A percentile compares a stretch with the other conserved stretches of the same genome.
phyloP scores from a whole-genome alignment of 495 filamentous ascomycete species.

The Talaromyces nanjingensis region DNA sequence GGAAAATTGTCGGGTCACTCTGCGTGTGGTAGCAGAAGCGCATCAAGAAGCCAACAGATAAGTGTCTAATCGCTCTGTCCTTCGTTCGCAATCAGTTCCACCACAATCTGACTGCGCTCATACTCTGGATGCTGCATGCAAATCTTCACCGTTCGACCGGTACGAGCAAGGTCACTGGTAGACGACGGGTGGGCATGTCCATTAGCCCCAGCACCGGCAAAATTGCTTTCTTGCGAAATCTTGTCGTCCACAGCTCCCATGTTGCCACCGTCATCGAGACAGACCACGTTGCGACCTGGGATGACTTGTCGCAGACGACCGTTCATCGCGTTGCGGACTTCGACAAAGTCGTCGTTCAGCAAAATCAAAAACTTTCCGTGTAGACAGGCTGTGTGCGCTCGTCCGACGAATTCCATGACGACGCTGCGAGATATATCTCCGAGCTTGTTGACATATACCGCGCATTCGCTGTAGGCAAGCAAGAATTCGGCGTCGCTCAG shows the following conservation, averaged over 20 bases:
- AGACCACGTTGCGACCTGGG: conserved; percentile 76
- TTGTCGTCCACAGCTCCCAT: conserved; percentile 26
- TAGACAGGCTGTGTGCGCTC: conserved; percentile 77
- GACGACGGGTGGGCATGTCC: conserved; percentile 15
- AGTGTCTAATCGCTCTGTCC: conserved; percentile 64
- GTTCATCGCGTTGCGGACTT: conserved; percentile 95
- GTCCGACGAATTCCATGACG: conserved; percentile 96
- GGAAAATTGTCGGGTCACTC: too few species aligned
- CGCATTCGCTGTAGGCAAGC: conserved; percentile 89
- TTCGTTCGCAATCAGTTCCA: conserved; percentile 91
- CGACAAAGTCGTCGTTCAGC: conserved; percentile 87
- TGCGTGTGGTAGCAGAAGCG: too few species aligned
- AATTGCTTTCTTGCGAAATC: conserved; percentile 14
- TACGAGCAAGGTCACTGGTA: conserved; percentile 9
- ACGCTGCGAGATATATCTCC: conserved; percentile 87
- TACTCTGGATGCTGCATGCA: conserved; percentile 91
- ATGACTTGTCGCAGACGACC: conserved; percentile 91
- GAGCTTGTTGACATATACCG: conserved; percentile 96
- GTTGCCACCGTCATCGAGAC: conserved; percentile 77
- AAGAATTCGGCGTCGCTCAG: conserved; percentile 89
- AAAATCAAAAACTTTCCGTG: conserved; percentile 69
- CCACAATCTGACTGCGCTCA: conserved; percentile 71
- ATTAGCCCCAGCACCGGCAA: conserved; percentile 19
- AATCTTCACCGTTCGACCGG: conserved; percentile 71
- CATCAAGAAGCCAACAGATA: background rate